Percentiles rank a stretch among this genome's conserved stretches.
Evolutionary conservation across 2,329 filamentous ascomycete species (phyloP).

Genomic region (Hypoxylon sp.): DNA sequence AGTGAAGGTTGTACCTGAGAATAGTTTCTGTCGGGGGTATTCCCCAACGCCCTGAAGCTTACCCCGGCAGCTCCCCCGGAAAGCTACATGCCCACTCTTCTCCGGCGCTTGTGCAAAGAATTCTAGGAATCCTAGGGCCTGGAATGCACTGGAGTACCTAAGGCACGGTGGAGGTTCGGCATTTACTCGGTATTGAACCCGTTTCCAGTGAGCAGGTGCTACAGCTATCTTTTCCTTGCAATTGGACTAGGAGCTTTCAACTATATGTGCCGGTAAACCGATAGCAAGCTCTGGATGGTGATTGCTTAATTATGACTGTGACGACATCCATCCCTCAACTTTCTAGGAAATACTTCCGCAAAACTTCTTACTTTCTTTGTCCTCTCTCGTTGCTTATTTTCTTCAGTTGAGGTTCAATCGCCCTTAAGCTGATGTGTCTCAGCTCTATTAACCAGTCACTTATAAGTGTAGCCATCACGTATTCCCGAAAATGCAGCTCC

Average conservation of each 20-base stretch:
- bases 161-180: slow-evolving; percentile 33
- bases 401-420: slow-evolving; percentile 23
- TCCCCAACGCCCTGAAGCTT: slow-evolving; percentile 25
- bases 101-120: slow-evolving; percentile 23
- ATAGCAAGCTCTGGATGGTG: slow-evolving; percentile 20
- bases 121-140: slow-evolving; percentile 16
- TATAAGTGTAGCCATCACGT: slow-evolving; percentile 1
- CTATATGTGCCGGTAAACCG: slow-evolving; percentile 1
- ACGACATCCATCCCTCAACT: slow-evolving; percentile 31
- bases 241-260: slow-evolving; percentile 20
- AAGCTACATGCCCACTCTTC: slow-evolving; percentile 7
- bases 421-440: slow-evolving; percentile 6
- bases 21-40: slow-evolving; percentile 17
- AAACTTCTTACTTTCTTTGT: slow-evolving; percentile 2
- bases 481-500: slow-evolving; percentile 48
- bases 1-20: neutral
- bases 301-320: slow-evolving; percentile 33
- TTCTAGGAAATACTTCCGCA: slow-evolving; percentile 1
- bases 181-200: slow-evolving; percentile 38
- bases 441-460: slow-evolving; percentile 5
- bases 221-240: slow-evolving; percentile 8
- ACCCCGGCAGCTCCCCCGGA: slow-evolving; percentile 19
- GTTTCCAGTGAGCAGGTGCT: slow-evolving; percentile 11
- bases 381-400: slow-evolving; percentile 1
- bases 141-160: slow-evolving; percentile 9